Base-by-base conservation (phyloP, 1,284 basidiomycete species). In the Stygiomarasmius scandens region DNA sequence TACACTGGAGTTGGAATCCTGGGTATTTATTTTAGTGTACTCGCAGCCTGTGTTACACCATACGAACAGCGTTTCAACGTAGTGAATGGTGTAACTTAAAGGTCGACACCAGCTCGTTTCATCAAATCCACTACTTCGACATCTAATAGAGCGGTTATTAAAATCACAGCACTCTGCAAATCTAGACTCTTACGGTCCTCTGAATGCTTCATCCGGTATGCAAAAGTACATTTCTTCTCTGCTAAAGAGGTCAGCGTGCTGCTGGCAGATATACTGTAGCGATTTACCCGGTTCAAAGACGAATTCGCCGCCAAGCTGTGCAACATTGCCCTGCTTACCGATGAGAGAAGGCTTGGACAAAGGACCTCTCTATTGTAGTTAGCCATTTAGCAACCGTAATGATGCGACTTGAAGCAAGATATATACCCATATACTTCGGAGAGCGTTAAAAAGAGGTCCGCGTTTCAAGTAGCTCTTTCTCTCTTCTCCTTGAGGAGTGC, bases 231-330 rank as follows among this genome's bases (percentile, higher is more conserved):
- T 24, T 63, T 63, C 20, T 69, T 63, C n/a, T 72, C 74, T 72
- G 52, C 23, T 14, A 45, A 23, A 44, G 25, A n/a, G 27, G 27
- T 41, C 38, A 41, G 14, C 38, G 38, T 9, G 11, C 4, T 5
- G 38, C 16, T 32, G 29, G 12, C 29, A 11, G 11, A 16, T 23
- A 52, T 4, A 19, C 29, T 44, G 5, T 3, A 27, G 24, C 46
- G n/a, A 54, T 67, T 12, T 61, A 81, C 82, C 82, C 29, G 82
- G 81, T 23, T 82, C 83, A 50, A 87, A 74, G 23, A 87, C 69
- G 59, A 87, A 87, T 38, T 87, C 86, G 2, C 84, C 85, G 1
- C 85, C 86, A 0, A 84, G 69, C 65, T 89, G 86, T 0, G 79
- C 75, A 16, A 82, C 66, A 47, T 83, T 81, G 0, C 86, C 86